Base-by-base conservation (phyloP, 2,329 filamentous ascomycete genomes). In the Arachnomyces sp. region DNA sequence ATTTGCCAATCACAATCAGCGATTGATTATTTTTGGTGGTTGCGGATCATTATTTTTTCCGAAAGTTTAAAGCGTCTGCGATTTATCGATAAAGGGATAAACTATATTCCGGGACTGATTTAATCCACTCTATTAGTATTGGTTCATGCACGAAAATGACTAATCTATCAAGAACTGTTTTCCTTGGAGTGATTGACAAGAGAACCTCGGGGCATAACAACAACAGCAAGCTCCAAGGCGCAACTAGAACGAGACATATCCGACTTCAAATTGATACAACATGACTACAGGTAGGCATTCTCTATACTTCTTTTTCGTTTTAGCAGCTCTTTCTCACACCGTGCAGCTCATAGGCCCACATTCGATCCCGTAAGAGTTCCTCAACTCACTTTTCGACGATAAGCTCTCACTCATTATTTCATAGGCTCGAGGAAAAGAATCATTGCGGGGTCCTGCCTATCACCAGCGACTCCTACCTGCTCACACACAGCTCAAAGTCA, bases 381-480 rank as follows among this genome's bases (percentile, higher is more conserved):
- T 37, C 33, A 15, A 18, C 50, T 21, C 38, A 18, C 2, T 8
- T 25, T 18, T 17, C 9, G 8, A 31, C 17, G 30, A 34, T n/a
- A n/a, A n/a, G n/a, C 36, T 16, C 9, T 34, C 15, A 47, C 47
- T 46, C 41, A 55, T 42, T 16, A 38, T 38, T 36, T 42, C n/a
- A 34, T 48, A 88, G 84, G 89, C 90, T 31, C 80, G 83, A 60
- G 92, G 92, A 61, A 95, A 95, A 73, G 92, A 98, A 67, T 87
- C 89, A 55, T 83, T 88, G 44, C 84, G 88, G 56, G 92, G 92
- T 35, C 86, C 87, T 36, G 90, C 88, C 53, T 96, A 95, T 71
- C 92, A 98, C 62, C 90, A 96, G 66, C 84, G 92, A 54, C 83
- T 96, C 12, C 81, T 95, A 11, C 90, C 92, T 28, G 92, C 92